Conservation (phyloP, 2,329 filamentous ascomycete species). For the Malbranchea zuffiana region DNA sequence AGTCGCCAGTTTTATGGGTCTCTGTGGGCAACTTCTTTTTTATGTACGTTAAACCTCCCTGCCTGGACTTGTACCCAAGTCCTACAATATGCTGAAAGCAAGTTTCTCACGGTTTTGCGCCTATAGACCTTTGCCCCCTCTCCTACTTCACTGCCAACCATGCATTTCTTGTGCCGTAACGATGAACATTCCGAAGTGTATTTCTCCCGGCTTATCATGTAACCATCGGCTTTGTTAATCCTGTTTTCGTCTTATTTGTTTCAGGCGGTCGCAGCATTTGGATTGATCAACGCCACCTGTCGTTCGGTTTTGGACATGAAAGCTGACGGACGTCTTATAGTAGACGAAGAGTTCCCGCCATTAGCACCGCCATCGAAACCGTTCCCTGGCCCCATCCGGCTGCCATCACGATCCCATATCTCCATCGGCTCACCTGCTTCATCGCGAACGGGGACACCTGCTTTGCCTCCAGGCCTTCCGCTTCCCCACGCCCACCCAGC, state of each 20-base stretch:
- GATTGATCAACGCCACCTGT: background rate
- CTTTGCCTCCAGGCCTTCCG: constrained; percentile 33
- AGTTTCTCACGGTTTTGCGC: constrained; percentile 36
- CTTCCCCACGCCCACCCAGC: constrained; percentile 32
- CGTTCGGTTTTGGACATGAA: background rate
- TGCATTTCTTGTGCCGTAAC: constrained; percentile 20
- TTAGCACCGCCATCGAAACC: constrained; percentile 26
- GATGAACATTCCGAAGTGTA: constrained; percentile 11
- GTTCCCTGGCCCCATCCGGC: constrained; percentile 28
- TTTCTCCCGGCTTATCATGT: constrained; percentile 11
- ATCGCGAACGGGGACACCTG: constrained; percentile 29
- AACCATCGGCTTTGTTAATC: constrained; percentile 16
- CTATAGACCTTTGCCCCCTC: constrained; percentile 25
- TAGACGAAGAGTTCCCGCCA: constrained; percentile 40
- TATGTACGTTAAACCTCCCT: constrained; percentile 44
- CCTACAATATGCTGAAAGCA: constrained; percentile 35
- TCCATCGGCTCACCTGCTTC: constrained; percentile 20
- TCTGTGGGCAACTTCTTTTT: constrained; percentile 24
- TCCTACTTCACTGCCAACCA: constrained; percentile 12
- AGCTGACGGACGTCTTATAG: constrained; percentile 22
- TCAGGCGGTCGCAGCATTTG: constrained; percentile 12
- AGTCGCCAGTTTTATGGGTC: constrained; percentile 24
- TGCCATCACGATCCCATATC: constrained; percentile 27
- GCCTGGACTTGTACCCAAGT: constrained; percentile 32
- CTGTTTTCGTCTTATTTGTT: constrained; percentile 14